Conservation (phyloP, 2,329 filamentous ascomycete species). For the Alternaria sp. region DNA sequence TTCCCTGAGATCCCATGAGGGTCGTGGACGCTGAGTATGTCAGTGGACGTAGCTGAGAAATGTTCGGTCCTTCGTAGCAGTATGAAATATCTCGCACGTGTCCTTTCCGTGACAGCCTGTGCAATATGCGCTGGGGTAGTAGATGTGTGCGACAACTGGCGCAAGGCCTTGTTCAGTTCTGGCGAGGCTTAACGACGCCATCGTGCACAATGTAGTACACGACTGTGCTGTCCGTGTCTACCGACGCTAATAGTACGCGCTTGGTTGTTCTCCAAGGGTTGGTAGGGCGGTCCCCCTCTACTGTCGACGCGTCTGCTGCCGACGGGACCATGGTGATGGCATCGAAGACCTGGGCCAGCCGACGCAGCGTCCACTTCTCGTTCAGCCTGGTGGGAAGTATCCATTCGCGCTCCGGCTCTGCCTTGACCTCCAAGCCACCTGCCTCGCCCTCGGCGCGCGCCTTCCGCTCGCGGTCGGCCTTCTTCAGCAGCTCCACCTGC, state of each 20-base stretch:
- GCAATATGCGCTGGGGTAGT: neutral
- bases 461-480: conserved; percentile 57
- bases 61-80: conserved; percentile 1
- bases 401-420: conserved; percentile 67
- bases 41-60: conserved; percentile 12
- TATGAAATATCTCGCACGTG: neutral
- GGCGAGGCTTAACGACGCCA: conserved; percentile 83
- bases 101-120: neutral
- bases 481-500: conserved; percentile 74
- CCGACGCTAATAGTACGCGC: conserved; percentile 73
- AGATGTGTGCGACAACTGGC: neutral
- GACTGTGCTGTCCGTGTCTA: conserved; percentile 81
- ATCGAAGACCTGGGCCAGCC: conserved; percentile 75
- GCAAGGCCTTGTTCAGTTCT: conserved; percentile 63
- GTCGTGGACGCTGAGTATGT: conserved; percentile 8
- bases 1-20: conserved; percentile 37
- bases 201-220: conserved; percentile 87
- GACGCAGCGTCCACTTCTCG: conserved; percentile 73
- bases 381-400: conserved; percentile 74
- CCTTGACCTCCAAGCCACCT: conserved; percentile 52
- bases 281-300: conserved; percentile 12
- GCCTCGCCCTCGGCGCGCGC: conserved; percentile 42
- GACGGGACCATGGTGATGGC: conserved; percentile 54
- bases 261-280: conserved; percentile 61
- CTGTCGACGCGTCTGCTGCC: conserved; percentile 26